Evolutionary conservation across 352 stramenopile genomes (phyloP).

Genomic region (Poterioochromonas sp.): DNA sequence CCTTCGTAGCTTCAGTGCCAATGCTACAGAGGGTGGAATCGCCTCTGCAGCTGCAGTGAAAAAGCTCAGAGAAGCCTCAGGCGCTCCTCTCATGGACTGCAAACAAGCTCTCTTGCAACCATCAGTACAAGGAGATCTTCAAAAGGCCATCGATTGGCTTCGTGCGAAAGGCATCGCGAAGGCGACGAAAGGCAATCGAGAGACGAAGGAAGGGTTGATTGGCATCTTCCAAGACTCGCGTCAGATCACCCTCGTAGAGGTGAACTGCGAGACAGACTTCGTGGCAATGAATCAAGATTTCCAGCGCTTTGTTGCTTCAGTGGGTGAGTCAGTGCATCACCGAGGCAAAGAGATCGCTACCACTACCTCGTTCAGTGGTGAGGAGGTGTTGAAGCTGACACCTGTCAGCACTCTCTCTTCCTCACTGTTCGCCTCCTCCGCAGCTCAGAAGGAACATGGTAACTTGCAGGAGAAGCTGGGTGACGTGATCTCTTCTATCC

Average conservation of each 20-base stretch:
- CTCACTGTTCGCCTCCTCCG: not conserved
- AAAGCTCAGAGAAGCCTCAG: slow-evolving; percentile 54
- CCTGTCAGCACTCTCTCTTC: no score
- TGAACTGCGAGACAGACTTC: slow-evolving; percentile 52
- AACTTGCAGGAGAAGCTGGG: slow-evolving; percentile 47
- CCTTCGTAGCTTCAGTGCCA: no score
- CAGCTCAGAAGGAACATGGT: slow-evolving; percentile 1
- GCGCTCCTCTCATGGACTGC: slow-evolving; percentile 67
- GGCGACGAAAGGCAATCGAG: slow-evolving; percentile 51
- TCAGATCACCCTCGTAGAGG: slow-evolving; percentile 48
- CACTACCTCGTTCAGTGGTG: not conserved
- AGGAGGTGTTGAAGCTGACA: slow-evolving; percentile 37
- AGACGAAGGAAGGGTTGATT: slow-evolving; percentile 47
- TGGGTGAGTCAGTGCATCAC: slow-evolving; percentile 35
- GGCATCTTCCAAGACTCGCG: slow-evolving; percentile 38
- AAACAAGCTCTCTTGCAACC: slow-evolving; percentile 59
- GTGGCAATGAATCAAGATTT: slow-evolving; percentile 41
- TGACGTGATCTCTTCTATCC: slow-evolving; percentile 38
- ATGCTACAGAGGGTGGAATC: no score
- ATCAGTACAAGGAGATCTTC: slow-evolving; percentile 51
- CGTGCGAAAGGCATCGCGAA: slow-evolving; percentile 58
- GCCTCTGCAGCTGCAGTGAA: slow-evolving; percentile 48
- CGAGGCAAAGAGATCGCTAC: not conserved
- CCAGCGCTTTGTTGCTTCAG: slow-evolving; percentile 42
- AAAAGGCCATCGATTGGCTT: slow-evolving; percentile 61